Base-by-base conservation (phyloP, 2,329 filamentous ascomycete genomes). In the Aspergillus fijiensis region DNA sequence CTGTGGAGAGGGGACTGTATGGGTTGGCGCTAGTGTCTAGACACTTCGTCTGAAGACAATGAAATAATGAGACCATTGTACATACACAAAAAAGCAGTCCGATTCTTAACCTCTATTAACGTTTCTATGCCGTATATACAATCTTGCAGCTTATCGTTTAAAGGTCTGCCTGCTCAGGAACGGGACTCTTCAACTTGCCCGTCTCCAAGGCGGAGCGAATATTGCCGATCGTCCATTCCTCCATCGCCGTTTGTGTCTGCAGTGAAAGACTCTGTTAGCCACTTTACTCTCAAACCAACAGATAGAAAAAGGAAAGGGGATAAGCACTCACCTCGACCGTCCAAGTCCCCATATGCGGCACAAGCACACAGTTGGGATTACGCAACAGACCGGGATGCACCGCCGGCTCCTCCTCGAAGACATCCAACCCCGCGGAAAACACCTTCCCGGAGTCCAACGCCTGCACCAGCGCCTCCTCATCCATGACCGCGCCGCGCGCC, bases 301-400 rank as follows among this genome's bases (percentile, higher is more conserved):
- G 21, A 21, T 2, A 21, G 21, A 9, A 47, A 12, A 23, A 19
- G 21, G 1, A 47, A 47, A 14, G 9, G 10, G n/a, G n/a, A n/a
- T n/a, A n/a, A n/a, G n/a, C n/a, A 70, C 71, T 65, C 61, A 78
- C 76, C 79, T 89, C 91, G 29, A 87, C 79, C 0, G 90, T 94
- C 82, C 85, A 92, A 0, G 92, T 96, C 0, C 91, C 91, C 89
- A 96, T 90, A 74, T 96, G 92, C 55, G 92, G 92, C 39, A 96
- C 78, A 29, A 96, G 80, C 68, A 94, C 80, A 23, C 91, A 90
- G 66, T 86, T 84, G 2, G 85, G 85, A 70, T 94, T 93, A 16
- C 79, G 77, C 14, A 93, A 67, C 48, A 96, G 79, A 1, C 88
- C 89, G 0, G 87, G 87, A 70, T 95, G 90, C 29, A 96, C 79